A percentile compares a stretch with the other conserved stretches of the same genome.
These are phyloP conservation scores for Salvia sclarea DNA, from an alignment of 305 asterid genomes.

Conservation along the genomic window DNA sequence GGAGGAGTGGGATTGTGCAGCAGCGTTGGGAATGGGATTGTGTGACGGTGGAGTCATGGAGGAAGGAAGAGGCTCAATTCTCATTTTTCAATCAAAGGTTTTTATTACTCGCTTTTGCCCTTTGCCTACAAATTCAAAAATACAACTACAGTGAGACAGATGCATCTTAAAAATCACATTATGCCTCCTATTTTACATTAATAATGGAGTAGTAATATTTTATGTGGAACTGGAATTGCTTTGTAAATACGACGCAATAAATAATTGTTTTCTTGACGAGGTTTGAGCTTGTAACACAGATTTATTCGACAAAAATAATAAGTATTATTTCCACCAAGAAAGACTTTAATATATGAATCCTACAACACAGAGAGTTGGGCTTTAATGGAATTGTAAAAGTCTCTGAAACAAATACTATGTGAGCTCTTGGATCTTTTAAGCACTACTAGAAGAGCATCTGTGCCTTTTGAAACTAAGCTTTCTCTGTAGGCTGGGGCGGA, in stretches of 20 bases:
- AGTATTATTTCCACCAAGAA: slow-evolving; percentile 34
- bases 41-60: slow-evolving; percentile 39
- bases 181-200: too few relatives aligned
- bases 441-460: slow-evolving; percentile 7
- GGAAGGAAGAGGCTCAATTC: slow-evolving; percentile 17
- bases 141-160: neutral
- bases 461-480: slow-evolving; percentile 37
- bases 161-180: too few relatives aligned
- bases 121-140: neutral
- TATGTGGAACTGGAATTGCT: too few relatives aligned
- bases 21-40: slow-evolving; percentile 24
- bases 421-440: slow-evolving; percentile 14
- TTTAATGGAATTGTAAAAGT: neutral
- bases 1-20: slow-evolving; percentile 19
- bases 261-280: neutral
- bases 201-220: too few relatives aligned
- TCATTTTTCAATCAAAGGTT: slow-evolving; percentile 5
- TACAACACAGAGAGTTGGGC: slow-evolving; percentile 30
- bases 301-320: slow-evolving; percentile 10
- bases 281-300: neutral
- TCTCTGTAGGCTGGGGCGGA: slow-evolving; percentile 25
- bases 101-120: neutral
- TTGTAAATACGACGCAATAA: too few relatives aligned
- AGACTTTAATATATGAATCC: slow-evolving; percentile 27
- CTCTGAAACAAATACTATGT: slow-evolving; percentile 10